Conservation (phyloP, 805 yeast species). For the Pichia rugopelliculosa region DNA sequence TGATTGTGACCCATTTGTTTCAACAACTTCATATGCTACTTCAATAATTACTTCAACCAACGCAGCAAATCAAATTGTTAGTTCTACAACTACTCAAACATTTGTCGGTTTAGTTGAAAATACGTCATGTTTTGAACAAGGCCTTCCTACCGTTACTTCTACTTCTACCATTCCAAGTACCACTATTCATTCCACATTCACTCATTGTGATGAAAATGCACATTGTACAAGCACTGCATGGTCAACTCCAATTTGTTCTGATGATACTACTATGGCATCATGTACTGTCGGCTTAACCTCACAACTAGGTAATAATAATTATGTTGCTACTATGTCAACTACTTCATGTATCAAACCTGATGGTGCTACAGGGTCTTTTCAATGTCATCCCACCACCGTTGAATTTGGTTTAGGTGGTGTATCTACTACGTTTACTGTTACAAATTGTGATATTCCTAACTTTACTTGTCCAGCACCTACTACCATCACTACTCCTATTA, state of each 20-base stretch:
- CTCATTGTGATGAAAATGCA: conserved; percentile 12
- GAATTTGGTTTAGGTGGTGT: conserved; percentile 6
- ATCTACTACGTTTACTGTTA: conserved; percentile 8
- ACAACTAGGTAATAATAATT: conserved; percentile 1
- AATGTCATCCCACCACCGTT: conserved; percentile 10
- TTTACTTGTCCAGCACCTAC: conserved; percentile 7
- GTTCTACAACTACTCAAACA: not conserved
- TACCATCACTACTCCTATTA: not conserved
- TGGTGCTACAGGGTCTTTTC: conserved; percentile 13
- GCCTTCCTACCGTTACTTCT: not conserved
- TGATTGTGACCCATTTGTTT: conserved; percentile 2
- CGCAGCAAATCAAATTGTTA: not conserved
- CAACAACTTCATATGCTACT: not conserved
- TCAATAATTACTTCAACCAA: not conserved
- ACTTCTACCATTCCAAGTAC: not conserved
- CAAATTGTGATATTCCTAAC: conserved; percentile 12
- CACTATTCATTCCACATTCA: conserved; percentile 9
- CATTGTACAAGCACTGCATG: conserved; percentile 12
- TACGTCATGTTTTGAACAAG: not conserved
- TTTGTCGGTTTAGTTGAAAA: not conserved
- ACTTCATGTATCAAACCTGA: conserved; percentile 12
- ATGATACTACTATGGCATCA: conserved; percentile 4
- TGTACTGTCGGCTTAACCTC: conserved; percentile 10
- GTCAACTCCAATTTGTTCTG: conserved; percentile 9
- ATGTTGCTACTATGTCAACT: conserved; percentile 7